phyloP scores from a whole-genome alignment of 164 flowering plant genomes.

The Nelumbo lutea region DNA sequence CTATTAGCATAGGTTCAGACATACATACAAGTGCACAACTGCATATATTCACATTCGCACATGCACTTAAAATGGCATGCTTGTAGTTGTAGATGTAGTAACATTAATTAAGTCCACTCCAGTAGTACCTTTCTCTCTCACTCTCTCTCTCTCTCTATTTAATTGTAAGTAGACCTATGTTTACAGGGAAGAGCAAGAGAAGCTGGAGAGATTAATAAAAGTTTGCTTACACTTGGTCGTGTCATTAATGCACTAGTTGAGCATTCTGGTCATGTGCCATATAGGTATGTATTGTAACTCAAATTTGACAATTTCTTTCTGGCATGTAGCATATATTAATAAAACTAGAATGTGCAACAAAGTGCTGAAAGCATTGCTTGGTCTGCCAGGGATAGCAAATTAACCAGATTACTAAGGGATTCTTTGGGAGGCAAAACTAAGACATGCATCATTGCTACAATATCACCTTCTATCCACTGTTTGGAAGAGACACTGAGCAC shows the following conservation, averaged over 20 bases:
- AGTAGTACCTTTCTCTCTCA: too few species aligned
- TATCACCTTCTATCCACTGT: constrained; percentile 72
- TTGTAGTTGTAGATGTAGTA: too few species aligned
- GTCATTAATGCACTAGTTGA: constrained; percentile 82
- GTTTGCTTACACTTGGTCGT: constrained; percentile 86
- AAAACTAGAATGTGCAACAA: not conserved
- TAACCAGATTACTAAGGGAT: constrained; percentile 75
- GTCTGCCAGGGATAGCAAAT: constrained; percentile 69
- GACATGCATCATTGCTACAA: constrained; percentile 82
- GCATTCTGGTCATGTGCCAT: constrained; percentile 83
- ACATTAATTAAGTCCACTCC: too few species aligned
- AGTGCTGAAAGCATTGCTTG: not conserved
- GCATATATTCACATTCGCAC: too few species aligned
- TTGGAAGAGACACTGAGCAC: constrained; percentile 94
- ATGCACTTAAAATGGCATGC: too few species aligned
- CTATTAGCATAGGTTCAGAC: too few species aligned
- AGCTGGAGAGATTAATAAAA: constrained; percentile 89
- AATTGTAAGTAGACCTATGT: not conserved
- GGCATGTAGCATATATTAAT: not conserved
- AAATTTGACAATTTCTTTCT: constrained; percentile 3
- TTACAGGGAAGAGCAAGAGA: constrained; percentile 85
- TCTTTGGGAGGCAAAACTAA: constrained; percentile 90
- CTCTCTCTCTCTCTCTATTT: too few species aligned
- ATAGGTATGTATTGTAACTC: constrained; percentile 40
- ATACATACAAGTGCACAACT: too few species aligned